phyloP scores from a whole-genome alignment of 2,329 filamentous ascomycete species.

The Colletotrichum caudatum region DNA sequence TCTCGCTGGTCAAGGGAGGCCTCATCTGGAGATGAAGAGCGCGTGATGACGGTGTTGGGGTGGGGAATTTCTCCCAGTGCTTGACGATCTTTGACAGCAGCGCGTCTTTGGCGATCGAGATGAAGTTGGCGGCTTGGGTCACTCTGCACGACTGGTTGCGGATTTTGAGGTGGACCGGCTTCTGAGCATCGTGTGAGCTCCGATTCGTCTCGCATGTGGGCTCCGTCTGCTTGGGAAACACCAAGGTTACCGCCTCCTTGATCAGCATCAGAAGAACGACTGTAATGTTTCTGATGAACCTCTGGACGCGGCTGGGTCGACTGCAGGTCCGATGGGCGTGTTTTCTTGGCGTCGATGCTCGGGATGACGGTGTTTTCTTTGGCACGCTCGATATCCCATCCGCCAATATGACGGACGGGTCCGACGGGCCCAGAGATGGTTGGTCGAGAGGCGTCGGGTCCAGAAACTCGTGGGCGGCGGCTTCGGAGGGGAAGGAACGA shows the following conservation, averaged over 20 bases:
- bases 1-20: background rate
- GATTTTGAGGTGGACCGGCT: slow-evolving; percentile 33
- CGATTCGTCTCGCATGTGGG: background rate
- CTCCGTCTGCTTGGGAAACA: background rate
- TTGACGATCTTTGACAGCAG: slow-evolving; percentile 21
- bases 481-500: slow-evolving; percentile 30
- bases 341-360: slow-evolving; percentile 46
- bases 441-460: background rate
- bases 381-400: slow-evolving; percentile 52
- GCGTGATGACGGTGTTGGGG: slow-evolving; percentile 3
- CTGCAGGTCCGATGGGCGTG: background rate
- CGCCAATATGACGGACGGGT: slow-evolving; percentile 53
- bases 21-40: background rate
- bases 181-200: background rate
- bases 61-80: slow-evolving; percentile 30
- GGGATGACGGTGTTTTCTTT: slow-evolving; percentile 52
- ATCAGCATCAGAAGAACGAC: background rate
- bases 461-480: slow-evolving; percentile 13
- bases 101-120: slow-evolving; percentile 6
- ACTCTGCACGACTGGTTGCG: background rate
- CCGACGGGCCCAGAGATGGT: slow-evolving; percentile 54
- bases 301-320: background rate
- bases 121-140: background rate
- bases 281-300: background rate
- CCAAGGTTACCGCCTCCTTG: background rate